Evolutionary conservation across 1,284 basidiomycete species (phyloP).

Genomic region (Peniophora sp.): DNA sequence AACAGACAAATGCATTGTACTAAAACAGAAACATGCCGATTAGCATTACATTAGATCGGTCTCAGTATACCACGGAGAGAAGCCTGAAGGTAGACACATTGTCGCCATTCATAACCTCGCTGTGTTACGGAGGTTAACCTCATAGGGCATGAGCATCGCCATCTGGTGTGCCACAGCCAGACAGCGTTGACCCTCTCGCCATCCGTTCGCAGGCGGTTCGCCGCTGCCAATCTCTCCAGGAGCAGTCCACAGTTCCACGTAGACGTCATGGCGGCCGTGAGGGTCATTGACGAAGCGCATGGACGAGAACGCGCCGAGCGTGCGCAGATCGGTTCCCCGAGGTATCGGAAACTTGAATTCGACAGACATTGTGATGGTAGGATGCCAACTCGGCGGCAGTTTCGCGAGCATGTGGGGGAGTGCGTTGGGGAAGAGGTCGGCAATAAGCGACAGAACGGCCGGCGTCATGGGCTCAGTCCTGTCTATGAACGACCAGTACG

Average conservation of each 20-base stretch:
- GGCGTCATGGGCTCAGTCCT: slow-evolving; percentile 35
- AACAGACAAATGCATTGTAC: too few relatives aligned
- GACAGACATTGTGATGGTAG: slow-evolving; percentile 48
- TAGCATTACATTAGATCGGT: too few relatives aligned
- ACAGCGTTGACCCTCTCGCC: slow-evolving; percentile 56
- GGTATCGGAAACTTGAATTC: slow-evolving; percentile 57
- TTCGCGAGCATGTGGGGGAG: not conserved
- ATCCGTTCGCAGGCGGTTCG: slow-evolving; percentile 25
- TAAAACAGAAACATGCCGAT: too few relatives aligned
- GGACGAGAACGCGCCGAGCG: slow-evolving; percentile 44
- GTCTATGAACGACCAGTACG: slow-evolving; percentile 43
- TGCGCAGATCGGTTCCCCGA: slow-evolving; percentile 28
- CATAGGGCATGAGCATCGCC: slow-evolving; percentile 40
- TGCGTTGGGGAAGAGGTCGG: slow-evolving; percentile 36
- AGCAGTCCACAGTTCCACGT: slow-evolving; percentile 57
- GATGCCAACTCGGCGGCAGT: slow-evolving; percentile 44
- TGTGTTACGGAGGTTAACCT: slow-evolving; percentile 24
- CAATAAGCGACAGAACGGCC: slow-evolving; percentile 44
- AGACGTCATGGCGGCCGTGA: slow-evolving; percentile 45
- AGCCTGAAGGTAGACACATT: too few relatives aligned
- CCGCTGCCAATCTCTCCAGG: slow-evolving; percentile 45
- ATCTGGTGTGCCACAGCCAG: slow-evolving; percentile 55
- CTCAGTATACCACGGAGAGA: too few relatives aligned
- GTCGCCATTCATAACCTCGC: too few relatives aligned
- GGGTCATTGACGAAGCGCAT: slow-evolving; percentile 43